phyloP scores from a whole-genome alignment of 352 stramenopile species.

The Pelagophyceae sp. region DNA sequence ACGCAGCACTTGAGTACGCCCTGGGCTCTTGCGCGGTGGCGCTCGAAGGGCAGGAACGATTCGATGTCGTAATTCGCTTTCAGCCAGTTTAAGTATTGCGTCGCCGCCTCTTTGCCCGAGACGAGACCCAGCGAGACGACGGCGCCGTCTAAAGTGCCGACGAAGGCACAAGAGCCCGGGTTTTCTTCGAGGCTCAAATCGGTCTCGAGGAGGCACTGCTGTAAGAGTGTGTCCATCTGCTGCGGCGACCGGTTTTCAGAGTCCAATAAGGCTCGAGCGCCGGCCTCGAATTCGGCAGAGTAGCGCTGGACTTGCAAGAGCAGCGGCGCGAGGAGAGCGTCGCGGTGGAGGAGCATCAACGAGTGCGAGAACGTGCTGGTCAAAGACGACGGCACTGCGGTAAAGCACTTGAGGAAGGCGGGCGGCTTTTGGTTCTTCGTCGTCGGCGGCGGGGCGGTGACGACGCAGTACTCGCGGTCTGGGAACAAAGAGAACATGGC shows the following conservation, averaged over 20 bases:
- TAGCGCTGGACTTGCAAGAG: conserved; percentile 10
- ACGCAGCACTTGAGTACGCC: conserved; percentile 52
- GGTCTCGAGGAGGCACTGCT: conserved; percentile 26
- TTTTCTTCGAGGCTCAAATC: conserved; percentile 60
- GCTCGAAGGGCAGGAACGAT: conserved; percentile 50
- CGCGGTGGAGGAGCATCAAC: conserved; percentile 42
- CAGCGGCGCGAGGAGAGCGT: conserved; percentile 24
- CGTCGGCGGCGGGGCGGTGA: conserved; percentile 37
- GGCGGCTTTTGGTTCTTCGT: conserved; percentile 20
- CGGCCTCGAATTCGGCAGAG: not conserved
- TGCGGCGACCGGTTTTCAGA: not conserved
- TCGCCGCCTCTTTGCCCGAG: conserved; percentile 34
- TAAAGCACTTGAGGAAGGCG: conserved; percentile 37
- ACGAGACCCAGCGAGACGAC: conserved; percentile 39
- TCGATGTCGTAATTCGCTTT: conserved; percentile 42
- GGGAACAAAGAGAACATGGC: conserved; percentile 40
- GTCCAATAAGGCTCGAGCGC: not conserved
- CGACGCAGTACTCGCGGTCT: conserved; percentile 40
- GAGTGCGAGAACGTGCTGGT: conserved; percentile 38
- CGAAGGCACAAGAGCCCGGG: conserved; percentile 51
- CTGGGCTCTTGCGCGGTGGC: conserved; percentile 61
- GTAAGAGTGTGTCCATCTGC: not conserved
- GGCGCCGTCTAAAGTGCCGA: conserved; percentile 33
- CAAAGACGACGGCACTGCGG: conserved; percentile 21
- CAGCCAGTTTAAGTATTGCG: conserved; percentile 47